These are phyloP conservation scores for Ogataea nonfermentans DNA, from an alignment of 805 yeast species.

Conservation along the genomic window DNA sequence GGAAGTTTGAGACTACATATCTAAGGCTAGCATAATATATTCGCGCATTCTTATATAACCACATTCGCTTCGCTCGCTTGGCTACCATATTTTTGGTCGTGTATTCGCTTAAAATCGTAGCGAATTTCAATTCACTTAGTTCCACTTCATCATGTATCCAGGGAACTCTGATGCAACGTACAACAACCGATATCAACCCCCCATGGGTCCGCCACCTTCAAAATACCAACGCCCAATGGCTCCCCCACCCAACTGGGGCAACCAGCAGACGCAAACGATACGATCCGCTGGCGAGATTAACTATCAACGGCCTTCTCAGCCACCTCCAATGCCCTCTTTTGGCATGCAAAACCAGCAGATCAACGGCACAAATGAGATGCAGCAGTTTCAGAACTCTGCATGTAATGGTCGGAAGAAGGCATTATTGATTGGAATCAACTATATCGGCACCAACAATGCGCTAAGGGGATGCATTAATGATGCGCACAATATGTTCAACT, in stretches of 20 bases:
- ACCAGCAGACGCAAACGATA: constrained; percentile 11
- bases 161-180: constrained; percentile 19
- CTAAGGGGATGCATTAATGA: constrained; percentile 83
- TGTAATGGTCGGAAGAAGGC: constrained; percentile 77
- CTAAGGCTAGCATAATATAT: too few relatives aligned
- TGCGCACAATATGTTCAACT: constrained; percentile 49
- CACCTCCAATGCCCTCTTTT: constrained; percentile 22
- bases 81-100: constrained; percentile 2
- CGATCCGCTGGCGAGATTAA: constrained; percentile 8
- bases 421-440: constrained; percentile 73
- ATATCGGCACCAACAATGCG: constrained; percentile 59
- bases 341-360: constrained; percentile 23
- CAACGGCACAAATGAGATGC: constrained; percentile 34
- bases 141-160: constrained; percentile 16
- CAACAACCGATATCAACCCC: constrained; percentile 19
- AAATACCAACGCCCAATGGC: constrained; percentile 14
- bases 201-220: constrained; percentile 20
- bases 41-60: too few relatives aligned
- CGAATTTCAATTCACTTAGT: constrained; percentile 3
- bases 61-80: too few relatives aligned
- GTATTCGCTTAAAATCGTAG: constrained; percentile 10
- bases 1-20: too few relatives aligned
- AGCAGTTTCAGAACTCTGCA: constrained; percentile 53
- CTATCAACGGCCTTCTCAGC: constrained; percentile 14
- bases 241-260: constrained; percentile 18